Conservation (phyloP, 495 filamentous ascomycete genomes). For the Parachaetomium inaequale region DNA sequence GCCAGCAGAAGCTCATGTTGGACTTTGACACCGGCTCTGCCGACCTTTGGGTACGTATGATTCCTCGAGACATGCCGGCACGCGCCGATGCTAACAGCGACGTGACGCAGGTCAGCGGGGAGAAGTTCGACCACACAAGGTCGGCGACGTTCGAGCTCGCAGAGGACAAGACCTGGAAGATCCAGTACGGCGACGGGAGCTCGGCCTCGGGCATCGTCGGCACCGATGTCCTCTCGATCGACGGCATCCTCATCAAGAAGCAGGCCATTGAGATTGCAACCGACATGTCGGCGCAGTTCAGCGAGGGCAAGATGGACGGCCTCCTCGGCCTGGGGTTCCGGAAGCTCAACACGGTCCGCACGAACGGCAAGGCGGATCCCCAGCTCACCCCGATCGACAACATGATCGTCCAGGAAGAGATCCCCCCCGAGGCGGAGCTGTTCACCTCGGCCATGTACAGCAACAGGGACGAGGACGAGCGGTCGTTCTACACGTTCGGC, state of each 20-base stretch:
- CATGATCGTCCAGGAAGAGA: conserved; percentile 67
- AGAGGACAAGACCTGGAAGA: conserved; percentile 58
- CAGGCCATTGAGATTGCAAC: conserved; percentile 70
- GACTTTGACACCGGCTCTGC: conserved; percentile 77
- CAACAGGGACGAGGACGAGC: conserved; percentile 54
- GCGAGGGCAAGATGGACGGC: conserved; percentile 60
- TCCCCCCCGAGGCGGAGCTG: conserved; percentile 59
- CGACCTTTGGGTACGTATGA: conserved; percentile 66
- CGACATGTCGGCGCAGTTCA: conserved; percentile 60
- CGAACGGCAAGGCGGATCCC: conserved; percentile 43
- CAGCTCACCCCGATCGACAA: conserved; percentile 72
- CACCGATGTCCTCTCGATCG: conserved; percentile 63
- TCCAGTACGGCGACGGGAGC: conserved; percentile 70
- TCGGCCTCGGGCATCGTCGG: conserved; percentile 68
- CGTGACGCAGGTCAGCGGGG: conserved; percentile 31
- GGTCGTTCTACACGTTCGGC: conserved; percentile 77
- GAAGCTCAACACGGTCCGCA: conserved; percentile 63
- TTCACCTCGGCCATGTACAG: conserved; percentile 72
- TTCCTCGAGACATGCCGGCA: background rate
- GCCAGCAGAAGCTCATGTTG: conserved; percentile 60
- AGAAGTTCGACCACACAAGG: conserved; percentile 55
- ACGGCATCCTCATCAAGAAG: conserved; percentile 62
- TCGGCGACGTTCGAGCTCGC: conserved; percentile 59
- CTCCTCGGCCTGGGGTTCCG: conserved; percentile 70
- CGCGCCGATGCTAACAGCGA: background rate